Evolutionary conservation across 768 basidiomycete genomes (phyloP), one percentile per base, ranked within the genome.

Genomic region (Naganishia vishniacii): DNA sequence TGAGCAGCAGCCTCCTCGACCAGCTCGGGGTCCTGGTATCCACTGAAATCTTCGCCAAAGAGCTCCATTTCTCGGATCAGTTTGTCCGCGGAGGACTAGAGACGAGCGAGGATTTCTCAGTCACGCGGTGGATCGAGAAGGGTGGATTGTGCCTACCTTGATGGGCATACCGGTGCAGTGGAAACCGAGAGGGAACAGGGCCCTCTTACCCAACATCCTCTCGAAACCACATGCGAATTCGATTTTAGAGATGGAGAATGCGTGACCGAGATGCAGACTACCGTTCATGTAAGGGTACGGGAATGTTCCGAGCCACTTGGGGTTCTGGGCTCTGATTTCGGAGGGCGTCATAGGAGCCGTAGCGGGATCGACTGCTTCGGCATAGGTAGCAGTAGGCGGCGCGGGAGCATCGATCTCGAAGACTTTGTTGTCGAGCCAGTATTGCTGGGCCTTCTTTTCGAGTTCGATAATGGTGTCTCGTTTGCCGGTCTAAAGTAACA

Each of bases 91-190:
- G 93, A 87, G 8, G 95, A 87, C 94, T 97, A 4, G 29, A 28
- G 48, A 28, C 6, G 26, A 1, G 42, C 1, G 31, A 51, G 28
- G 48, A 68, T 31, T 59, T 23, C 61, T 25, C 48, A 29, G 4
- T 40, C 18, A 4, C 13, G 29, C n/a, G 32, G n/a, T n/a, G n/a
- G n/a, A 7, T 37, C 20, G 28, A n/a, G 18, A 7, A 25, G 18
- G 48, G 34, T 46, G 12, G 29, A 6, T 23, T 28, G 41, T 4
- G 79, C 86, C 65, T 66, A 90, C 94, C 84, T 97, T 98, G 82
- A 99, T 99, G 41, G 95, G 95, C 91, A 99, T 88, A 34, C 95
- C 95, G 5, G 95, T 99, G 71, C 88, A 89, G 79, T 99, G 95
- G 78, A 95, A 89, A 49, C 90, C 95, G 73, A 93, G 88, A n/a